These are phyloP conservation scores for Jimgerdemannia lactiflua DNA, from an alignment of 192 early-diverging fungal species.

Conservation along the genomic window DNA sequence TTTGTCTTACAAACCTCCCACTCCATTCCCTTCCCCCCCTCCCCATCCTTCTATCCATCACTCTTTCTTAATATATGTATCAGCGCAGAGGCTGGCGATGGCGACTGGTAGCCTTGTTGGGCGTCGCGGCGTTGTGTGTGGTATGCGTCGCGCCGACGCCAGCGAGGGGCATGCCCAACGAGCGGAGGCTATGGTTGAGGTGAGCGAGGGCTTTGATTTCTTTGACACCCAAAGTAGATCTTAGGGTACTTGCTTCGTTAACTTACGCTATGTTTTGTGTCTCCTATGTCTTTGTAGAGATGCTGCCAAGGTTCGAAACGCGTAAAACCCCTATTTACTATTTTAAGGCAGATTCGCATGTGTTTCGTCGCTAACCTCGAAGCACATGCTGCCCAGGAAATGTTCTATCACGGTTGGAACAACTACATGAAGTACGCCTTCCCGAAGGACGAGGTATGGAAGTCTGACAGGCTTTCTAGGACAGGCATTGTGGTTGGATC, in stretches of 20 bases:
- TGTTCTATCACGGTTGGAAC: constrained; percentile 78
- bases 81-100: background rate
- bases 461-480: background rate
- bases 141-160: background rate
- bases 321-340: background rate
- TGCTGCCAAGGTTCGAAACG: background rate
- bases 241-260: background rate
- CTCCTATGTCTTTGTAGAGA: background rate
- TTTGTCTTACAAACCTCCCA: no score
- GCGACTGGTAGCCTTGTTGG: background rate
- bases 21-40: background rate
- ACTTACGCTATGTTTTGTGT: background rate
- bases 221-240: constrained; percentile 17
- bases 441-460: constrained; percentile 75
- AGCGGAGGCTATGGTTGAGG: constrained; percentile 29
- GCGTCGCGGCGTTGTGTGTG: background rate
- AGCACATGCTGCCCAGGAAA: constrained; percentile 39
- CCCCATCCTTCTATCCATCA: background rate
- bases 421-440: constrained; percentile 83
- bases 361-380: background rate
- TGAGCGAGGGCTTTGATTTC: constrained; percentile 3
- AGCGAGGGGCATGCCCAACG: constrained; percentile 24
- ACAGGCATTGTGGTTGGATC: no score
- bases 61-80: background rate
- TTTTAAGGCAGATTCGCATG: background rate